Base-by-base conservation (phyloP, 768 basidiomycete genomes). In the Boletus sp. region DNA sequence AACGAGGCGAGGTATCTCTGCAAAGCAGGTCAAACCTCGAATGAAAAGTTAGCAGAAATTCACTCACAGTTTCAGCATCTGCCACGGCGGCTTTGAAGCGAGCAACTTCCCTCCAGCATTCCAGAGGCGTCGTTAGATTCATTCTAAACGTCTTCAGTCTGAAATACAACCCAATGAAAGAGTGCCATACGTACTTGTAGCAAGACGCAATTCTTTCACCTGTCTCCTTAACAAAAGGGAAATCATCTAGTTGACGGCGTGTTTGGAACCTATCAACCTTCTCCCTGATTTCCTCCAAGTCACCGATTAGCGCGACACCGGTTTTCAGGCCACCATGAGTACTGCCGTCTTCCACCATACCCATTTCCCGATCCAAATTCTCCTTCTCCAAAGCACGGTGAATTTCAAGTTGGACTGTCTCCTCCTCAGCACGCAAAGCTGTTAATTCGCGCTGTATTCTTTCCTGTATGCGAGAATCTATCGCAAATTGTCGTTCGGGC, bases 371-470 rank as follows among this genome's bases (percentile, higher is more conserved):
- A 69, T 93, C 88, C 47, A 94, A 70, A 71, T 94, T 95, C 75
- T 94, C 92, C 74, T 85, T 87, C 75, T 94, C 88, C 45, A 95
- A 75, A 2, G 88, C 90, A 32, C 68, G 74, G 63, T 90, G 87
- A 33, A 95, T 92, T 72, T 91, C 82, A 44, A 76, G 73, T 40
- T 80, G 82, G 11, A 95, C 84, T 34, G 74, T 68, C 55, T 83
- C 82, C 68, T 92, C 91, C 64, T 90, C 84, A 29, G 77, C 73
- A 32, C 81, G 84, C 59, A 94, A 75, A 38, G 79, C 79, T 29
- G 77, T 70, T 17, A 92, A 74, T 68, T 92, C 90, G 38, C 75
- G 75, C 40, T 83, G 78, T 55, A 95, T 93, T 39, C 83, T 81
- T 37, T 82, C 74, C 35, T 84, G 85, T 54, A 94, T 81, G 57